A percentile compares a stretch with the other conserved stretches of the same genome.
phyloP scores from a whole-genome alignment of 2,329 filamentous ascomycete species.

The Cercospora sp. region DNA sequence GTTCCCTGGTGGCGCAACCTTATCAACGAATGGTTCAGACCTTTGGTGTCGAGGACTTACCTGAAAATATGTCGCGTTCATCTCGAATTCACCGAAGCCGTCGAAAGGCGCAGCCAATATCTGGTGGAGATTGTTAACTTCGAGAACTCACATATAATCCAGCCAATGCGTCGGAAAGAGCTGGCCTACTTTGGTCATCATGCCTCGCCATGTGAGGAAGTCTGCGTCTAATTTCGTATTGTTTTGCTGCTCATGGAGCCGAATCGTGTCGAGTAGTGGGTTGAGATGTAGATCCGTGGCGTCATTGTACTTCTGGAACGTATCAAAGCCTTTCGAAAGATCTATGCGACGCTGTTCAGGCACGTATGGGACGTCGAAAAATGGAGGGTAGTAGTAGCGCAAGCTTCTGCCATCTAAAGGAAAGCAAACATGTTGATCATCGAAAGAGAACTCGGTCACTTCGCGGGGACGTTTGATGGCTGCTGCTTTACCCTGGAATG shows the following conservation, averaged over 20 bases:
- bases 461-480: constrained; percentile 79
- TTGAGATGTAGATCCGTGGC: constrained; percentile 88
- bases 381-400: constrained; percentile 57
- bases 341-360: constrained; percentile 57
- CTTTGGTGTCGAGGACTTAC: constrained; percentile 53
- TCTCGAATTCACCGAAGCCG: constrained; percentile 83
- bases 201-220: constrained; percentile 90
- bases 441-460: constrained; percentile 90
- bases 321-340: constrained; percentile 77
- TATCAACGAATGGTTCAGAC: constrained; percentile 20
- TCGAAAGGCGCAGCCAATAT: constrained; percentile 86
- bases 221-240: constrained; percentile 59
- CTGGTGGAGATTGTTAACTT: constrained; percentile 47
- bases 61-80: constrained; percentile 92
- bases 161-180: not conserved
- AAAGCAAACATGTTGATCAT: constrained; percentile 74
- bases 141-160: not conserved
- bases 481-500: constrained; percentile 67
- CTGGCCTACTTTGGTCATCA: constrained; percentile 85
- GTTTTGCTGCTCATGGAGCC: constrained; percentile 68
- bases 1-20: constrained; percentile 23
- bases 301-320: constrained; percentile 74
- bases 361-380: constrained; percentile 33
- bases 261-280: constrained; percentile 74
- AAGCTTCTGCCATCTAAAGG: constrained; percentile 73